Evolutionary conservation across 2,329 filamentous ascomycete species (phyloP), one percentile per base, ranked within the genome.

Genomic region (Colletotrichum gloeosporioides): DNA sequence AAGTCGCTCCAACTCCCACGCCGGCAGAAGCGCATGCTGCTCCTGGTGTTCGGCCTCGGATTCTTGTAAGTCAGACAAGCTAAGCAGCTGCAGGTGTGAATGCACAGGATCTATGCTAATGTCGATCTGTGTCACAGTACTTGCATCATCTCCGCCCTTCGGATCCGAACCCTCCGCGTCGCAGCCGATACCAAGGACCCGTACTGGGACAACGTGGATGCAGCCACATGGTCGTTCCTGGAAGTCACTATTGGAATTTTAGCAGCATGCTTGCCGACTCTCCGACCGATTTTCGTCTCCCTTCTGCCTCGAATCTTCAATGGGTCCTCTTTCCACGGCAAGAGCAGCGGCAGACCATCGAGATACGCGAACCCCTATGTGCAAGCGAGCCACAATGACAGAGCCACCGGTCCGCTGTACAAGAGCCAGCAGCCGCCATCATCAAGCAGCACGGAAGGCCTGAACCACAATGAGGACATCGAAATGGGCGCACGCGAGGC

Each of bases 141-240:
- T 9, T 81, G 79, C 64, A 77, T 79, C 57, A 80, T 81, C 61
- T 81, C 81, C 10, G 78, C 81, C 49, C 78, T 83, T 16, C 82
- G 83, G 29, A 79, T 84, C n/a, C 79, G 80, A 32, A 82, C 81
- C 5, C 79, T 84, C 22, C 78, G 77, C 59, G 62, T 62, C 12
- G 81, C 81, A 12, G 77, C 77, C 25, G 73, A 71, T 4, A 80
- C 78, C 6, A 18, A 76, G 18, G 78, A 79, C 74, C 77, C 78
- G 2, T 80, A 81, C 32, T 84, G 82, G 82, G 81, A 82, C 68
- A 82, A 83, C 34, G 79, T 82, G 3, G 78, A 80, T 9, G 81
- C 82, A 1, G 80, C 83, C 2, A 82, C 81, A 61, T 83, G 82
- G 80, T 82, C 81, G 13, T 79, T 81, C 62, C 80, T 81, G 34